Evolutionary conservation across 2,329 filamentous ascomycete species (phyloP), one percentile per base, ranked within the genome.

Genomic region (Calonectria pseudoturangicola): DNA sequence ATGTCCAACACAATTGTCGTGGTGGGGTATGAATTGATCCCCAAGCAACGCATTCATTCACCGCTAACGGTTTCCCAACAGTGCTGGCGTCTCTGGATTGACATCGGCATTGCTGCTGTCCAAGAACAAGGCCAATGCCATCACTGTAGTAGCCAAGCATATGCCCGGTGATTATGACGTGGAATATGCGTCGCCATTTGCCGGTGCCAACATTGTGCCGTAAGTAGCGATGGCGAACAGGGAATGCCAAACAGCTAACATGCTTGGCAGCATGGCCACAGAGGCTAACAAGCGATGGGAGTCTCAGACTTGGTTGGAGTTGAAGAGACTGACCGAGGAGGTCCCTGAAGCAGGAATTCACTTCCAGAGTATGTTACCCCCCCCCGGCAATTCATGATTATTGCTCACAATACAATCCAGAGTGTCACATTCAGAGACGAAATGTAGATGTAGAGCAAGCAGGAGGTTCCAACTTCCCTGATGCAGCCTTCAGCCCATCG

Each of bases 151-250:
- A 39, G 93, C 95, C 6, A 97, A 96, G 81, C 94, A 98, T 82
- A 97, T 98, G 93, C 96, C 96, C 0, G 96, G 96, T 43, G 96
- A 98, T 86, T 97, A 96, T 83, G 94, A 96, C 76, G 93, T 96
- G 77, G 93, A 97, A 87, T 98, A 98, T 83, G 93, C 94, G 0
- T 97, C 94, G 7, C 95, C 95, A 0, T 97, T 94, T 93, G 95
- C 95, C 4, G 95, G 95, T 16, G 95, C 95, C 74, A 96, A 97
- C 81, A 92, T 92, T 80, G 83, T 93, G 72, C 95, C 93, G 92
- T 94, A 79, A 74, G 92, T 87, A 43, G 25, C 5, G 21, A 25
- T n/a, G 15, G n/a, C 9, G 45, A 9, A 25, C n/a, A 25, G 25
- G n/a, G 18, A 13, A 21, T 21, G 13, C n/a, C n/a, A 48, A 48